A percentile compares a stretch with the other conserved stretches of the same genome.
Conservation (phyloP, 164 flowering plant genomes). For the Houttuynia cordata region DNA sequence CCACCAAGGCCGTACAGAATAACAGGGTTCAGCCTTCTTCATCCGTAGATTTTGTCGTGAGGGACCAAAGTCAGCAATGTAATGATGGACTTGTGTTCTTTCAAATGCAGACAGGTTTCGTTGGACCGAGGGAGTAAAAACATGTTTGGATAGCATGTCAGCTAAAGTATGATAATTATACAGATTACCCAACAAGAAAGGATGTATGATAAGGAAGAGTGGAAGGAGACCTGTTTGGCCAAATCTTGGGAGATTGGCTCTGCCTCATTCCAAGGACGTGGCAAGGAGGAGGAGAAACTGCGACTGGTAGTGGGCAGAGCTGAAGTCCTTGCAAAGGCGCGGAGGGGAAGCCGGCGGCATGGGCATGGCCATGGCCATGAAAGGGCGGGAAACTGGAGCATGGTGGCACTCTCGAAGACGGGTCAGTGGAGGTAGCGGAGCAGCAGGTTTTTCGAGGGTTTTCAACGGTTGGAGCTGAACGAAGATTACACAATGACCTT, state of each 20-base stretch:
- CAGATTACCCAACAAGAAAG: not conserved
- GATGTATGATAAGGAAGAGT: not conserved
- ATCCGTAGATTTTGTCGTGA: too few relatives aligned
- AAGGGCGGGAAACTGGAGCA: constrained; percentile 1
- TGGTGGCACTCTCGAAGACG: not conserved
- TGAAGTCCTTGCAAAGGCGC: not conserved
- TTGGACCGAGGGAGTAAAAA: not conserved
- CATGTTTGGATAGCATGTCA: too few relatives aligned
- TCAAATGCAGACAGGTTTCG: too few relatives aligned
- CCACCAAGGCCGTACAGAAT: too few relatives aligned
- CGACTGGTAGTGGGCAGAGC: not conserved
- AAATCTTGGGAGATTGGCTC: not conserved
- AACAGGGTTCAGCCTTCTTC: too few relatives aligned
- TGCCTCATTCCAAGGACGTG: not conserved
- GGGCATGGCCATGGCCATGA: constrained; percentile 1
- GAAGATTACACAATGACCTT: too few relatives aligned
- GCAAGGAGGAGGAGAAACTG: not conserved
- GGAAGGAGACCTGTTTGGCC: not conserved
- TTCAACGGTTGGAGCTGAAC: too few relatives aligned
- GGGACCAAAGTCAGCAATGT: too few relatives aligned
- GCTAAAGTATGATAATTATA: too few relatives aligned
- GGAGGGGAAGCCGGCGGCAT: not conserved
- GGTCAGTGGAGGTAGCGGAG: not conserved
- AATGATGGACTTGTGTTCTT: too few relatives aligned
- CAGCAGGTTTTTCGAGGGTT: not conserved